A percentile compares a stretch with the other conserved stretches of the same genome.
Evolutionary conservation across 2,329 filamentous ascomycete species (phyloP).

Genomic region (Cryphonectria parasitica): DNA sequence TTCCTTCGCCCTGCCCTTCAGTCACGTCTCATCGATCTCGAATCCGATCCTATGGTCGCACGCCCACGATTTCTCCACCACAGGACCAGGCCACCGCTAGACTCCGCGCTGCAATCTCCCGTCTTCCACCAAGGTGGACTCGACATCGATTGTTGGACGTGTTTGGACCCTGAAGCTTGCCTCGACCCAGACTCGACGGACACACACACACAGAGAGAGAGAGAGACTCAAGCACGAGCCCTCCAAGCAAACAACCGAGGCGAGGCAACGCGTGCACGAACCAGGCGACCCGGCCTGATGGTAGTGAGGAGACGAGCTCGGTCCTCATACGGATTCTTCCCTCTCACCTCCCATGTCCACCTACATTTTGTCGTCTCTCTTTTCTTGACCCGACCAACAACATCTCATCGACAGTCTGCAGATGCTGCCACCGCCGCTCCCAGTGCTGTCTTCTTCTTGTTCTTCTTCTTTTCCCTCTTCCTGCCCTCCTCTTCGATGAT

Average conservation of each 20-base stretch:
- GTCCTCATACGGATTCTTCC: not conserved
- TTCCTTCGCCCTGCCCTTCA: conserved; percentile 13
- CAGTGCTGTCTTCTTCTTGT: not conserved
- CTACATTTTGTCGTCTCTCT: not conserved
- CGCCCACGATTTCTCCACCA: conserved; percentile 21
- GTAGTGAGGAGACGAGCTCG: conserved; percentile 16
- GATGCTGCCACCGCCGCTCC: not conserved
- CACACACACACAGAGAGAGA: not conserved
- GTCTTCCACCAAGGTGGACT: conserved; percentile 5
- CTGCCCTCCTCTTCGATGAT: not conserved
- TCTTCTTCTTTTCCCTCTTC: not conserved
- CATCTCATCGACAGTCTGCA: not conserved
- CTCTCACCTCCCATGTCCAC: not conserved
- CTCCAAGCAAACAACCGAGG: not conserved
- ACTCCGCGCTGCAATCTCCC: conserved; percentile 13
- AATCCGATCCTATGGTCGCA: conserved; percentile 12
- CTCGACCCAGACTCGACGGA: not conserved
- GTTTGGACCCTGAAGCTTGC: not conserved
- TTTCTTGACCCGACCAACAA: not conserved
- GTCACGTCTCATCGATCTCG: conserved; percentile 20
- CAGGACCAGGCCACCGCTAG: conserved; percentile 14
- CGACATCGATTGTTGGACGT: not conserved
- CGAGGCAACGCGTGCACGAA: not conserved
- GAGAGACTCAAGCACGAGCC: conserved; percentile 1
- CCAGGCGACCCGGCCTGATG: conserved; percentile 14